Base-by-base conservation (phyloP, 2,329 filamentous ascomycete genomes). In the Coleophoma cylindrospora region DNA sequence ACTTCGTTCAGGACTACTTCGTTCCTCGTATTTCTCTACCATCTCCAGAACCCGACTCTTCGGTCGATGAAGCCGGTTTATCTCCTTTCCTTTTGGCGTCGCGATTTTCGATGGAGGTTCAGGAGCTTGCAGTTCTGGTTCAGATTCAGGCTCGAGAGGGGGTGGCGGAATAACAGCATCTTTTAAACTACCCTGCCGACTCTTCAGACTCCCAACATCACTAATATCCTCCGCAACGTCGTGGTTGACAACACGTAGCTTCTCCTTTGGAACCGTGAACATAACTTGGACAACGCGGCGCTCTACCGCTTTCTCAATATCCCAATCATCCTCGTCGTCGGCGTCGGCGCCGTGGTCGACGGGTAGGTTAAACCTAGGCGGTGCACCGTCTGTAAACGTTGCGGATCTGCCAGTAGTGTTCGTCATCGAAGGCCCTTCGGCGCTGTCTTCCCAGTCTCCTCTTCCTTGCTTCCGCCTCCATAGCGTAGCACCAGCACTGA, bases 181-280 rank as follows among this genome's bases (percentile, higher is more conserved):
- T n/a, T 50, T 43, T 45, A 22, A 44, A 53, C 54, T 59, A 11
- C 53, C 57, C 44, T 54, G 58, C 51, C 48, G 54, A 45, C 56
- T 60, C 47, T 54, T 54, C 36, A 63, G n/a, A 40, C 60, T 64
- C 10, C 58, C 74, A 34, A 66, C 66, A 40, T 69, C 65, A 50
- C 70, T 72, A 50, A 65, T 66, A 55, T 74, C 72, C 34, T 74
- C 64, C 54, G 66, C 66, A n/a, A 74, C 69, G 61, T 86, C 86
- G 46, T 81, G 85, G 66, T 97, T 97, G 17, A 96, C 92, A n/a
- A 97, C 91, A 22, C 92, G 74, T 55, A 97, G 70, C 59, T 83
- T 82, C 67, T 92, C 87, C 66, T 86, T 90, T 2, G 94, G 92
- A 53, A 96, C 90, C 0, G 92, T 96, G 68, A 96, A 97, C 81